Conservation (phyloP, 805 yeast species). For the Wickerhamomyces alni region DNA sequence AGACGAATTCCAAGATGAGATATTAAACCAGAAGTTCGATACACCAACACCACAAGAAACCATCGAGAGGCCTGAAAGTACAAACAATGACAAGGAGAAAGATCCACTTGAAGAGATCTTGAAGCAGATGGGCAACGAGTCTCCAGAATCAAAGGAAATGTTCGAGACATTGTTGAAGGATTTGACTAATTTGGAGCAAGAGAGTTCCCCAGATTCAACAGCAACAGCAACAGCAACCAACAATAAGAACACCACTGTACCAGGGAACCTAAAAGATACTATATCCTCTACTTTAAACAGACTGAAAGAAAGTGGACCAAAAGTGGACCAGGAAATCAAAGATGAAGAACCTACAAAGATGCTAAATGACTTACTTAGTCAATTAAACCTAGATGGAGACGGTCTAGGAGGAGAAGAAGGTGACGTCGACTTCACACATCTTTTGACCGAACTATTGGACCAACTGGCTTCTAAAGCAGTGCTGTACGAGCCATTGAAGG, state of each 20-base stretch:
- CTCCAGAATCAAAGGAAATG: conserved; percentile 46
- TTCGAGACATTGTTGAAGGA: conserved; percentile 36
- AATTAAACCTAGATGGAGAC: conserved; percentile 37
- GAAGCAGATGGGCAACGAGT: conserved; percentile 33
- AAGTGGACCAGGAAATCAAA: conserved; percentile 54
- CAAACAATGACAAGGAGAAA: conserved; percentile 21
- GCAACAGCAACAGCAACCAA: neutral
- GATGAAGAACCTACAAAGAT: conserved; percentile 47
- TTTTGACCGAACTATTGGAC: conserved; percentile 67
- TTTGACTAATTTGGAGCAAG: conserved; percentile 5
- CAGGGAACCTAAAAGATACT: conserved; percentile 53
- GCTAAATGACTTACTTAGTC: conserved; percentile 58
- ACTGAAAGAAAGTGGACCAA: conserved; percentile 68
- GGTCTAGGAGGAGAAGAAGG: conserved; percentile 26
- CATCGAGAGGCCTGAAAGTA: conserved; percentile 2
- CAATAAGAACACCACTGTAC: conserved; percentile 5
- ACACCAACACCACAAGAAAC: conserved; percentile 22
- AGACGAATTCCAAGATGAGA: conserved; percentile 77
- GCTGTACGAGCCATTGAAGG: conserved; percentile 83
- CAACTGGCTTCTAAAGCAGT: conserved; percentile 83
- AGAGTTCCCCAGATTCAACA: conserved; percentile 19
- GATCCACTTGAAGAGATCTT: conserved; percentile 7
- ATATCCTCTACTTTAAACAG: conserved; percentile 78
- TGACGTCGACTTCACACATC: conserved; percentile 53
- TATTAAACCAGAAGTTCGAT: conserved; percentile 36